A percentile compares a stretch with the other conserved stretches of the same genome.
Conservation (phyloP, 1,284 basidiomycete species). For the Ceratobasidium sp. region DNA sequence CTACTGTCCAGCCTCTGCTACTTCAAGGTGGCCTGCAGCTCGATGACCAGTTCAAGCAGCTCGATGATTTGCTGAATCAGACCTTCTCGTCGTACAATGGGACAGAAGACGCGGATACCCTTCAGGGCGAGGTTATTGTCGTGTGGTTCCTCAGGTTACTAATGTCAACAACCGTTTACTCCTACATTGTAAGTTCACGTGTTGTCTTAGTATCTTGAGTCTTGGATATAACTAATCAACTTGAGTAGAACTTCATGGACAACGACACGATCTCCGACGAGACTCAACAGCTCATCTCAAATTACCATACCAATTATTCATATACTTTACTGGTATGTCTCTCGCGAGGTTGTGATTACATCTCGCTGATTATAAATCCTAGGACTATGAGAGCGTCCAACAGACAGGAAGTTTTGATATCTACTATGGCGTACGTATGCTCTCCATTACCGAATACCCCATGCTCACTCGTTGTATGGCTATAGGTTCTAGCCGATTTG, state of each 20-base stretch:
- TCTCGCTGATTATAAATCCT: too few species aligned
- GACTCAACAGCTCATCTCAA: neutral
- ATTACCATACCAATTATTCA: slow-evolving; percentile 19
- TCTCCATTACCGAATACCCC: neutral
- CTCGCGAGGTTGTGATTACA: neutral
- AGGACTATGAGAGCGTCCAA: neutral
- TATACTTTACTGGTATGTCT: slow-evolving; percentile 10
- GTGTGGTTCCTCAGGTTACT: slow-evolving; percentile 27
- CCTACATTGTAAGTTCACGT: slow-evolving; percentile 14
- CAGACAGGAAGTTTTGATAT: neutral
- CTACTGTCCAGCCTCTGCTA: neutral
- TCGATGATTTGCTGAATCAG: neutral
- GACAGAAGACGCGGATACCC: neutral
- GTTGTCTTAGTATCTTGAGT: neutral
- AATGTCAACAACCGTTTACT: neutral
- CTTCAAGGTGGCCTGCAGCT: slow-evolving; percentile 7
- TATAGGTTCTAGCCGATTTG: slow-evolving; percentile 10
- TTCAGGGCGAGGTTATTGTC: neutral
- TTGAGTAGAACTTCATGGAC: slow-evolving; percentile 16
- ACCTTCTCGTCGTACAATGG: slow-evolving; percentile 2
- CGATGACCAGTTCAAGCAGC: neutral
- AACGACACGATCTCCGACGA: slow-evolving; percentile 28
- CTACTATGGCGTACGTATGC: neutral
- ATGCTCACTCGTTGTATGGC: neutral
- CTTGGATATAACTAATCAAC: neutral